Conservation (phyloP, 352 stramenopile genomes). For the Phytopythium vexans region DNA sequence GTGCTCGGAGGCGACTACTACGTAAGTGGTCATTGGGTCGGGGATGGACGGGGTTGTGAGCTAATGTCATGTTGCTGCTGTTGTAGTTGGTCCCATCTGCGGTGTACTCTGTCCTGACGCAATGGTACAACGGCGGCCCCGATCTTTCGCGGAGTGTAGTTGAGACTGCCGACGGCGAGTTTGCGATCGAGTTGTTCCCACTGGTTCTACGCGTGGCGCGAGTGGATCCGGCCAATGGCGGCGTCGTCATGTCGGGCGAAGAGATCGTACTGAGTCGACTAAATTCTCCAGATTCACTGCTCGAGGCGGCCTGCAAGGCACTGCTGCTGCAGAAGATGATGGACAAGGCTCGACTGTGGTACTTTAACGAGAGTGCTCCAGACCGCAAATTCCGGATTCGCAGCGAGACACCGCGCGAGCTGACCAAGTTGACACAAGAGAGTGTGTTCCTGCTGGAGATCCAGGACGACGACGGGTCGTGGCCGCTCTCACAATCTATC, state of each 20-base stretch:
- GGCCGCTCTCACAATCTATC: constrained; percentile 70
- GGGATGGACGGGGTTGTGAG: not conserved
- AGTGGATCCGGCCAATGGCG: constrained; percentile 62
- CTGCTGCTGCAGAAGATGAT: constrained; percentile 69
- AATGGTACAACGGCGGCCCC: constrained; percentile 79
- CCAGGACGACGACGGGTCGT: constrained; percentile 83
- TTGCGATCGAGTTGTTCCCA: constrained; percentile 77
- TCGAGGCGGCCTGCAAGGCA: constrained; percentile 72
- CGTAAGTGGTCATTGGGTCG: constrained; percentile 31
- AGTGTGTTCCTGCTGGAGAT: constrained; percentile 82
- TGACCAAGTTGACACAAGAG: constrained; percentile 63
- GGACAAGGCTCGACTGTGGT: constrained; percentile 77
- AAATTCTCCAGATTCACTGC: constrained; percentile 52
- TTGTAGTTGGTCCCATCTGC: constrained; percentile 62
- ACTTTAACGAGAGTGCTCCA: constrained; percentile 70
- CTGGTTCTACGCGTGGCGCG: constrained; percentile 74
- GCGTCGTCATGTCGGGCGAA: constrained; percentile 76
- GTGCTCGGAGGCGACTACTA: constrained; percentile 73
- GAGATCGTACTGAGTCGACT: constrained; percentile 67
- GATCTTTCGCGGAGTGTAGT: constrained; percentile 19
- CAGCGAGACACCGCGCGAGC: constrained; percentile 35
- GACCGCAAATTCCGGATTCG: constrained; percentile 66
- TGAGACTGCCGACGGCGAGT: constrained; percentile 6
- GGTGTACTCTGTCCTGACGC: constrained; percentile 61
- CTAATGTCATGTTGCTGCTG: constrained; percentile 2